A percentile compares a stretch with the other conserved stretches of the same genome.
Evolutionary conservation across 202 grass and related monocot species (phyloP).

Genomic region (Brachypodium distachyon): DNA sequence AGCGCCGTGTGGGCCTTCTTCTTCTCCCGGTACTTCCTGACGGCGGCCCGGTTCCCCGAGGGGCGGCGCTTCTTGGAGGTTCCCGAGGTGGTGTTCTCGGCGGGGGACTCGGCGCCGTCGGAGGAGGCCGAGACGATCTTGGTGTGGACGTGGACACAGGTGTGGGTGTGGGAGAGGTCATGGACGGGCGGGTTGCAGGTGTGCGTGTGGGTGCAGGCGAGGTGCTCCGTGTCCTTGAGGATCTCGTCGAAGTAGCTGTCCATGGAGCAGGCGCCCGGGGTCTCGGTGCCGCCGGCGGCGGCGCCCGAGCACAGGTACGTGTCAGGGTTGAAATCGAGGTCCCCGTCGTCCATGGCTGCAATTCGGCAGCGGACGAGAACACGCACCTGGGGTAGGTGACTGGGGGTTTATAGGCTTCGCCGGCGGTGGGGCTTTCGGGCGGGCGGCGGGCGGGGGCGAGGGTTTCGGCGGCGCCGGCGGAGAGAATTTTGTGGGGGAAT

Average conservation of each 20-base stretch:
- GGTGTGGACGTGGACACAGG: constrained; percentile 92
- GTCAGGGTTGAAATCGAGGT: constrained; percentile 77
- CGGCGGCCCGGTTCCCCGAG: constrained; percentile 64
- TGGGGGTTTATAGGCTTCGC: no score
- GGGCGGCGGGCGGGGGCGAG: neutral
- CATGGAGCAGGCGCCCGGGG: constrained; percentile 63
- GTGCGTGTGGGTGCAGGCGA: constrained; percentile 87
- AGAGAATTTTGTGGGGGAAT: neutral
- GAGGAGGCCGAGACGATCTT: constrained; percentile 52
- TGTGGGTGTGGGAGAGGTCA: constrained; percentile 80
- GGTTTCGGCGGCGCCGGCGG: neutral
- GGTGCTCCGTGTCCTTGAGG: constrained; percentile 64
- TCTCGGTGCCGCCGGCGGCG: constrained; percentile 31
- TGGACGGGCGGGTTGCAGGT: constrained; percentile 85
- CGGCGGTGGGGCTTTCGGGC: no score
- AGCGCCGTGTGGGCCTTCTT: constrained; percentile 75
- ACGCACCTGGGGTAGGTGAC: no score
- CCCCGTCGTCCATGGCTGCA: constrained; percentile 71
- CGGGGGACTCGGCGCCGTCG: constrained; percentile 33
- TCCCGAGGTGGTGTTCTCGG: constrained; percentile 29
- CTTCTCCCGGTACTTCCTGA: constrained; percentile 91
- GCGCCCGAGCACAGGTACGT: constrained; percentile 33
- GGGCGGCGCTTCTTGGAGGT: constrained; percentile 64
- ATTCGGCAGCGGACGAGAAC: neutral
- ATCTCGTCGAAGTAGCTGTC: constrained; percentile 87